phyloP scores from a whole-genome alignment of 148 eudicot species.

The Arbutus unedo region DNA sequence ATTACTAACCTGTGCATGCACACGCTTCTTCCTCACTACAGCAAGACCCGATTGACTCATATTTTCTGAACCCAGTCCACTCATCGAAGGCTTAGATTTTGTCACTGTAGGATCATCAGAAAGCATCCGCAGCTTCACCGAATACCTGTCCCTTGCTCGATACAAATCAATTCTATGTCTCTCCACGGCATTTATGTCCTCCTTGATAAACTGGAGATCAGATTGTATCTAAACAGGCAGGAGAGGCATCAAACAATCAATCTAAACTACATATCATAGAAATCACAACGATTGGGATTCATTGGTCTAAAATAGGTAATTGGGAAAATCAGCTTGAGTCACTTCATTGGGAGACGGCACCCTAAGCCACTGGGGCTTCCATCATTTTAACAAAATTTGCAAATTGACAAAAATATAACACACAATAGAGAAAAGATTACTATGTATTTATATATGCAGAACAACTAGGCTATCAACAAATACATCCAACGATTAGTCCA shows the following conservation, averaged over 20 bases:
- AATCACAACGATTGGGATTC: neutral
- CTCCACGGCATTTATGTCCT: conserved; percentile 74
- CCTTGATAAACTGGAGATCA: conserved; percentile 76
- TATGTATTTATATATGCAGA: neutral
- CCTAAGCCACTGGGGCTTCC: neutral
- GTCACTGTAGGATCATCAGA: conserved; percentile 44
- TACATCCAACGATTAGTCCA: conserved; percentile 12
- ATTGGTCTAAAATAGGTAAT: neutral
- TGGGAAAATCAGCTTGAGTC: neutral
- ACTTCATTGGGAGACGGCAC: neutral
- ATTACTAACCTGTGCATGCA: conserved; percentile 74
- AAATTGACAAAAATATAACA: neutral
- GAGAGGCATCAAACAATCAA: conserved; percentile 18
- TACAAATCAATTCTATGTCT: conserved; percentile 69
- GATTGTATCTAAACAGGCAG: conserved; percentile 55
- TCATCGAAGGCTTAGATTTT: conserved; percentile 47
- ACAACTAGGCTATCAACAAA: neutral
- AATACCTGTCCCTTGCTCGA: conserved; percentile 68
- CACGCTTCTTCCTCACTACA: conserved; percentile 77
- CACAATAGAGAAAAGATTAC: neutral
- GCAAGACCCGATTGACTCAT: conserved; percentile 75
- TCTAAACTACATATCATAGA: neutral
- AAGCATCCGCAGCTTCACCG: conserved; percentile 61
- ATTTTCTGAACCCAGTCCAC: conserved; percentile 57
- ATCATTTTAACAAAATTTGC: neutral